These are phyloP conservation scores for Ceratocystis ficicola DNA, from an alignment of 2,329 filamentous ascomycete genomes.

Conservation along the genomic window DNA sequence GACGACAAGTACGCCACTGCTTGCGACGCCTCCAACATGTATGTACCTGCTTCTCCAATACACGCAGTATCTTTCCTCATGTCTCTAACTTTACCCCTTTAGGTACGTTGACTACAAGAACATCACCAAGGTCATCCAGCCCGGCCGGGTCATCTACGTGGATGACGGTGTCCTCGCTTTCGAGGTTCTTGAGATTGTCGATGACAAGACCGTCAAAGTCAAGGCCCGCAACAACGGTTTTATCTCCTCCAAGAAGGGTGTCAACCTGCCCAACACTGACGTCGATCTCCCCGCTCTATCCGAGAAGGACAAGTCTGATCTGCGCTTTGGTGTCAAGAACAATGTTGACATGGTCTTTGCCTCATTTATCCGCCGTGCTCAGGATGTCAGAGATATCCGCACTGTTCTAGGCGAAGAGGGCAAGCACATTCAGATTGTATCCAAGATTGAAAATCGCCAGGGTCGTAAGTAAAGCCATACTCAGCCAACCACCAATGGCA, in stretches of 20 bases:
- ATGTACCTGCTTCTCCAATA: slow-evolving; percentile 30
- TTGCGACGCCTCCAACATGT: slow-evolving; percentile 90
- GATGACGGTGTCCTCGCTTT: slow-evolving; percentile 97
- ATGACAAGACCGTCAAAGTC: slow-evolving; percentile 79
- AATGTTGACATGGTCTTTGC: slow-evolving; percentile 98
- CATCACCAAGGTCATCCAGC: slow-evolving; percentile 94
- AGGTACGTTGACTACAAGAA: slow-evolving; percentile 99
- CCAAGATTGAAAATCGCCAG: slow-evolving; percentile 99
- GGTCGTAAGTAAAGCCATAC: slow-evolving; percentile 39
- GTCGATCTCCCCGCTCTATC: slow-evolving; percentile 95
- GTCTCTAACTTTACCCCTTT: background rate
- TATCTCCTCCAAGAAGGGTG: slow-evolving; percentile 98
- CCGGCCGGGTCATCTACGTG: slow-evolving; percentile 90
- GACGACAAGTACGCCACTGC: slow-evolving; percentile 80
- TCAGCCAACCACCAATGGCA: background rate
- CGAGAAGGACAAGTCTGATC: slow-evolving; percentile 93
- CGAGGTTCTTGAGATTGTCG: slow-evolving; percentile 74
- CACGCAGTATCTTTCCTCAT: background rate
- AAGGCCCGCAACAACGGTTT: slow-evolving; percentile 92
- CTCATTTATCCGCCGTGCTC: slow-evolving; percentile 89
- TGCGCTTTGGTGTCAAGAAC: slow-evolving; percentile 95
- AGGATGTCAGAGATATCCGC: slow-evolving; percentile 88
- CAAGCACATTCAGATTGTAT: slow-evolving; percentile 96
- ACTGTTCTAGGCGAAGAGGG: slow-evolving; percentile 81
- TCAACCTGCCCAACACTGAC: slow-evolving; percentile 97